Percentiles rank a stretch among this genome's conserved stretches.
phyloP scores from a whole-genome alignment of 2,329 filamentous ascomycete species.

The Fusarium nisikadoi region DNA sequence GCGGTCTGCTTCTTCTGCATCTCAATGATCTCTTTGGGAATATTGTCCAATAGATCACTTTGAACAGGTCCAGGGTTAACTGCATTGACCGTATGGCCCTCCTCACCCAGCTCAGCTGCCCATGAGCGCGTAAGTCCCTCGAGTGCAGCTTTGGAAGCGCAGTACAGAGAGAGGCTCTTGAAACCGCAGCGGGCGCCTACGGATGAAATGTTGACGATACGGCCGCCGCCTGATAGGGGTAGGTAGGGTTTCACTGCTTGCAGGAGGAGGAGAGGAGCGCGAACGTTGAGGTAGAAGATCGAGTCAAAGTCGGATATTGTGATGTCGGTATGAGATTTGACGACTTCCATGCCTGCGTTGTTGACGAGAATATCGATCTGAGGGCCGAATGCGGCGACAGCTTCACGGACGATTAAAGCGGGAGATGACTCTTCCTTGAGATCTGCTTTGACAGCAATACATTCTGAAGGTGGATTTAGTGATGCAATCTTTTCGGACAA shows the following conservation, averaged over 20 bases:
- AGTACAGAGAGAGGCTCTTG: conserved; percentile 23
- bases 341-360: conserved; percentile 26
- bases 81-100: conserved; percentile 69
- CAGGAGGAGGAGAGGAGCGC: conserved; percentile 19
- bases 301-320: conserved; percentile 20
- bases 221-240: too few species aligned
- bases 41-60: conserved; percentile 65
- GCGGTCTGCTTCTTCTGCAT: conserved; percentile 54
- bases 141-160: conserved; percentile 28
- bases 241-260: conserved; percentile 14
- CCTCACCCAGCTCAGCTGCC: conserved; percentile 59
- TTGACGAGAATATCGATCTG: conserved; percentile 23
- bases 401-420: not conserved
- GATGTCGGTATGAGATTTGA: conserved; percentile 7
- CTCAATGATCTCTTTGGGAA: conserved; percentile 18
- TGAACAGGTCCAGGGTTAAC: conserved; percentile 69
- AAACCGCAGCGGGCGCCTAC: conserved; percentile 22
- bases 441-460: conserved; percentile 13
- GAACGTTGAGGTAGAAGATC: conserved; percentile 31
- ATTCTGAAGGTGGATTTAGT: conserved; percentile 5
- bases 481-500: conserved; percentile 11
- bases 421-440: conserved; percentile 3
- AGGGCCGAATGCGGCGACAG: conserved; percentile 1
- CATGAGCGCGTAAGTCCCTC: conserved; percentile 62
- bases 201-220: conserved; percentile 28